A percentile compares a stretch with the other conserved stretches of the same genome.
Evolutionary conservation across 2,329 filamentous ascomycete species (phyloP).

Genomic region (Colletotrichum trifolii): DNA sequence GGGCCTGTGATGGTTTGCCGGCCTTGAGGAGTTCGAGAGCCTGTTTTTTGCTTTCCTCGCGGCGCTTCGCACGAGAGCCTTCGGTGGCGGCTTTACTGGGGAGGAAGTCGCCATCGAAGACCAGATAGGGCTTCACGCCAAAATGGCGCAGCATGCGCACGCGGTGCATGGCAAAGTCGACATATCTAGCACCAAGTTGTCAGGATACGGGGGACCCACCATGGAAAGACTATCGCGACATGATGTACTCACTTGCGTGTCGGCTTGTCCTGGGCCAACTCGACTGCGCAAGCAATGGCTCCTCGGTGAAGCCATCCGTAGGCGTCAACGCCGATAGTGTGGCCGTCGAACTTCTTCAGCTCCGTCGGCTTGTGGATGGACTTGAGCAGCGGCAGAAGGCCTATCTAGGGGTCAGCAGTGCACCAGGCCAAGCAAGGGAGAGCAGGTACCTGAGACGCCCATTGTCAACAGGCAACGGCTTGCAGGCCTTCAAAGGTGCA

Average conservation of each 20-base stretch:
- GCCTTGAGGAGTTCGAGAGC: conserved; percentile 85
- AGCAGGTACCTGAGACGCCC: conserved; percentile 38
- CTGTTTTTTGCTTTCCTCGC: conserved; percentile 79
- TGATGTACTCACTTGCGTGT: conserved; percentile 77
- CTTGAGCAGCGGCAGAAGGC: conserved; percentile 90
- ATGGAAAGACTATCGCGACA: neutral
- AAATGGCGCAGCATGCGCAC: conserved; percentile 96
- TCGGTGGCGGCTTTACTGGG: conserved; percentile 95
- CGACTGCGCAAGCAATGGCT: conserved; percentile 88
- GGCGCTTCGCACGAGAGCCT: conserved; percentile 76
- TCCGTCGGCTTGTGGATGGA: conserved; percentile 93
- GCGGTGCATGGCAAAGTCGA: conserved; percentile 89
- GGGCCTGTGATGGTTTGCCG: conserved; percentile 83
- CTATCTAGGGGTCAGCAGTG: conserved; percentile 55
- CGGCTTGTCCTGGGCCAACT: conserved; percentile 87
- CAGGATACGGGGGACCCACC: conserved; percentile 14
- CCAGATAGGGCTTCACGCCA: conserved; percentile 91
- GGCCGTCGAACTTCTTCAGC: conserved; percentile 86
- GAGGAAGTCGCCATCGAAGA: conserved; percentile 95
- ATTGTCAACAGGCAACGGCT: conserved; percentile 33
- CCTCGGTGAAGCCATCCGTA: conserved; percentile 99
- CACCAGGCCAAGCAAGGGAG: conserved; percentile 22
- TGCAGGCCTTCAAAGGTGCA: conserved; percentile 12
- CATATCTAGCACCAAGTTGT: conserved; percentile 67
- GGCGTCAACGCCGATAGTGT: conserved; percentile 93